Evolutionary conservation across 495 filamentous ascomycete genomes (phyloP), one percentile per base, ranked within the genome.

Genomic region (Neurospora sp.): DNA sequence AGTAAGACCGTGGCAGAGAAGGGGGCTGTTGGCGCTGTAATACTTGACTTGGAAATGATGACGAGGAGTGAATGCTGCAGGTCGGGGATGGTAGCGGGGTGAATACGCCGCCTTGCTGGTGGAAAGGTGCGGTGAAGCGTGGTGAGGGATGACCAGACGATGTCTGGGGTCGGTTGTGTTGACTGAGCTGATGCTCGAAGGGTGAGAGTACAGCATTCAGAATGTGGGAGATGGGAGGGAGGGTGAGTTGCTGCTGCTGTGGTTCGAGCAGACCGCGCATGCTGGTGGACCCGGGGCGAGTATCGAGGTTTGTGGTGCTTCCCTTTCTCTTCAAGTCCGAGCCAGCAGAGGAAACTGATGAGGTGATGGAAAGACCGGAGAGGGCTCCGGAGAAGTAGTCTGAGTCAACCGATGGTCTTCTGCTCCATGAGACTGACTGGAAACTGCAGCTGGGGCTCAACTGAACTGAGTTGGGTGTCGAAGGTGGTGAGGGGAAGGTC

Each of bases 171-270:
- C 27, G 37, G 14, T 38, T 38, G 37, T 7, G 11, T 12, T 41
- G 31, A 9, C 31, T 31, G 44, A 20, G 23, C 6, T 16, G 71
- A 31, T 41, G 71, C 9, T 14, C 38, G 11, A 12, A 11, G 12
- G 49, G 76, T 16, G 69, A 72, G 10, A 60, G 75, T 16, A 77
- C 23, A 12, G 62, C 71, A 4, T 40, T 70, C 14, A 78, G 23
- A 6, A 78, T 72, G 18, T 72, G 69, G 4, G 71, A 75, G 11
- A 78, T 78, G 4, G 77, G 72, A 11, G 76, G 76, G 6, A 77
- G 74, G 1, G 54, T 35, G 27, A 66, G 12, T 16, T 66, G 27
- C 0, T 66, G 54, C 14, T 66, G 54, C 54, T 66, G 54, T 1
- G 54, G 54, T 5, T 35, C 54, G 54, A 66, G 54, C 27, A 66